Evolutionary conservation across 345 rosid species (phyloP).

Genomic region (Citrus glauca): DNA sequence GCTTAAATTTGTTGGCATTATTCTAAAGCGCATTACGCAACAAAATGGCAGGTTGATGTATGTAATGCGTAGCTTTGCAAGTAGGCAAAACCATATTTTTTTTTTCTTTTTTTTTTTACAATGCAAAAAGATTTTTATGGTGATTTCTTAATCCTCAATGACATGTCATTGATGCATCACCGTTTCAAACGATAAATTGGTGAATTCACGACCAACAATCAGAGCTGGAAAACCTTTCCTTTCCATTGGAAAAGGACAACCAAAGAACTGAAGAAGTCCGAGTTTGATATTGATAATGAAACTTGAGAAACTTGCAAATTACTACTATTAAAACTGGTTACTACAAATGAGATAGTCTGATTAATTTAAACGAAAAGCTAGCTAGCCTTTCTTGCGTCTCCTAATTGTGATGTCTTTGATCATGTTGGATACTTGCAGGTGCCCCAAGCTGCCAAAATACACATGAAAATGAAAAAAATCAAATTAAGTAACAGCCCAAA

Average conservation of each 20-base stretch:
- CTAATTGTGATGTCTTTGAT: not conserved
- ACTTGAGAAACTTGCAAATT: not conserved
- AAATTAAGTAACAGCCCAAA: not conserved
- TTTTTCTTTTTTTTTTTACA: fast-evolving
- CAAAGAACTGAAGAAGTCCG: too few species aligned
- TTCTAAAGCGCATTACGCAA: not conserved
- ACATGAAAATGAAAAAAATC: not conserved
- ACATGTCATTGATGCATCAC: not conserved
- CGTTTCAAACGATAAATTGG: not conserved
- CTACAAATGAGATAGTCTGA: not conserved
- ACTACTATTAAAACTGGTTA: not conserved
- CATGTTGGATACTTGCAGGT: not conserved
- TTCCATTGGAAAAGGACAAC: too few species aligned
- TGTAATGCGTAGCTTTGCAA: too few species aligned
- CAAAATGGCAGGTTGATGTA: too few species aligned
- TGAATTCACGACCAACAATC: not conserved
- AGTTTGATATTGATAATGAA: too few species aligned
- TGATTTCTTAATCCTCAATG: not conserved
- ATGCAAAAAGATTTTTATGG: too few species aligned
- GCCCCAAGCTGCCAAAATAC: not conserved
- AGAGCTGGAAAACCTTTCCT: too few species aligned
- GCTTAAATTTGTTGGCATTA: not conserved
- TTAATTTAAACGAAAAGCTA: not conserved
- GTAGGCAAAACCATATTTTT: too few species aligned
- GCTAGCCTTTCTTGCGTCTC: too few species aligned